These are phyloP conservation scores for Phoenix dactylifera DNA, from an alignment of 176 grass and related monocot species.

Conservation along the genomic window DNA sequence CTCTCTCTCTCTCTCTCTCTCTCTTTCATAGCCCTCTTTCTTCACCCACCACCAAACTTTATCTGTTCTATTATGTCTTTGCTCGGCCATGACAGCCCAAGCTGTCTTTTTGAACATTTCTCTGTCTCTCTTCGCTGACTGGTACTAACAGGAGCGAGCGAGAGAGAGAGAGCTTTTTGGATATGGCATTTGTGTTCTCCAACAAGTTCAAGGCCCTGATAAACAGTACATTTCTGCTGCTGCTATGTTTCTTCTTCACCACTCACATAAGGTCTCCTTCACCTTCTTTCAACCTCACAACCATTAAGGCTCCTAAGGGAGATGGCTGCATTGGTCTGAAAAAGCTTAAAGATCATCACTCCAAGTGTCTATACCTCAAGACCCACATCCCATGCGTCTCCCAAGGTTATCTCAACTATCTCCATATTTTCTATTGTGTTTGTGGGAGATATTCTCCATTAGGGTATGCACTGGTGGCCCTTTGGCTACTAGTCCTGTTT, in stretches of 20 bases:
- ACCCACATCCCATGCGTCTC: conserved; percentile 5
- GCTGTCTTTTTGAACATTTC: too few relatives aligned
- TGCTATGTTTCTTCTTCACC: conserved; percentile 18
- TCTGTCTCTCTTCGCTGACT: too few relatives aligned
- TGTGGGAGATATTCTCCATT: background rate
- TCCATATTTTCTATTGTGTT: conserved; percentile 4
- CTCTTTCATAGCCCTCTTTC: too few relatives aligned
- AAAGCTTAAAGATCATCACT: background rate
- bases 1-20: too few relatives aligned
- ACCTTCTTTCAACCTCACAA: background rate
- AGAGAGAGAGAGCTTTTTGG: too few relatives aligned
- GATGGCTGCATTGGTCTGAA: conserved; percentile 3
- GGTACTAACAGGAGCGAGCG: too few relatives aligned
- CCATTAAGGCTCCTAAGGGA: background rate
- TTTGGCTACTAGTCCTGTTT: conserved; percentile 2
- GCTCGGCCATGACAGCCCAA: too few relatives aligned
- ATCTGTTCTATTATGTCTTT: too few relatives aligned
- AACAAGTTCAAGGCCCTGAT: conserved; percentile 34
- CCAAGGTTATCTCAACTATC: conserved; percentile 12
- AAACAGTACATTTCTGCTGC: conserved; percentile 19
- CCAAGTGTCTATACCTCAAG: conserved; percentile 5
- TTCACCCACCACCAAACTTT: too few relatives aligned
- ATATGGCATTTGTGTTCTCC: conserved; percentile 29
- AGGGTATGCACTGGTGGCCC: background rate
- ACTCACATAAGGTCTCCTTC: conserved; percentile 7